Percentiles rank a stretch among this genome's conserved stretches.
phyloP scores from a whole-genome alignment of 495 filamentous ascomycete species.

The Aspergillus mulundensis region DNA sequence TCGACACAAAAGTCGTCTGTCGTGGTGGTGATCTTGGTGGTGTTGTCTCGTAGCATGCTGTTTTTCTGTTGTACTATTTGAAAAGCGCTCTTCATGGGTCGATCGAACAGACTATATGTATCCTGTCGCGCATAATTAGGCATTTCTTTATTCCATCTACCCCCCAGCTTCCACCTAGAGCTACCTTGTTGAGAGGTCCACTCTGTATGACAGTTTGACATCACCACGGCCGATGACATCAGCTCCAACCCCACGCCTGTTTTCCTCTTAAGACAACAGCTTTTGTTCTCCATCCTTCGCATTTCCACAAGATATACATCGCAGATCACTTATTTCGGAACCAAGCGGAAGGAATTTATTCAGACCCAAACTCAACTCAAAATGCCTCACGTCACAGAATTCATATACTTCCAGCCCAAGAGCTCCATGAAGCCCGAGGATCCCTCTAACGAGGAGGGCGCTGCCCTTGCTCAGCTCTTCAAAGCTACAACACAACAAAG shows the following conservation, averaged over 20 bases:
- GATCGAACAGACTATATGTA: conserved; percentile 21
- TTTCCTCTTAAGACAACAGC: background rate
- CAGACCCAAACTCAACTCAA: conserved; percentile 6
- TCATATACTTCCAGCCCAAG: conserved; percentile 40
- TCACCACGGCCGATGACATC: conserved; percentile 11
- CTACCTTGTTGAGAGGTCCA: background rate
- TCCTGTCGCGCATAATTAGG: background rate
- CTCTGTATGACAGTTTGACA: background rate
- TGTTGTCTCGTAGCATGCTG: conserved; percentile 25
- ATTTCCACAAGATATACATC: background rate
- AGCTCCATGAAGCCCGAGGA: conserved; percentile 40
- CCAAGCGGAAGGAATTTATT: background rate
- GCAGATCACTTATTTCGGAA: background rate
- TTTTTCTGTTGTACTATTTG: conserved; percentile 43
- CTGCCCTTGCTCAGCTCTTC: conserved; percentile 27
- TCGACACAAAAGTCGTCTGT: conserved; percentile 25
- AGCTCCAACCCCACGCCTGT: conserved; percentile 1
- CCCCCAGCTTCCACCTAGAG: background rate
- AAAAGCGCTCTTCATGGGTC: conserved; percentile 22
- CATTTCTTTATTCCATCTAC: background rate
- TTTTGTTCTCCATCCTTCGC: background rate
- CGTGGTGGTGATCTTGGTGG: conserved; percentile 31
- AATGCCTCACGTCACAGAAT: conserved; percentile 30
- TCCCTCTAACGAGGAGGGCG: conserved; percentile 30
- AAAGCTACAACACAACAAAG: conserved; percentile 29